Base-by-base conservation (phyloP, 2,329 filamentous ascomycete species). In the Trichoderma atroviride region DNA sequence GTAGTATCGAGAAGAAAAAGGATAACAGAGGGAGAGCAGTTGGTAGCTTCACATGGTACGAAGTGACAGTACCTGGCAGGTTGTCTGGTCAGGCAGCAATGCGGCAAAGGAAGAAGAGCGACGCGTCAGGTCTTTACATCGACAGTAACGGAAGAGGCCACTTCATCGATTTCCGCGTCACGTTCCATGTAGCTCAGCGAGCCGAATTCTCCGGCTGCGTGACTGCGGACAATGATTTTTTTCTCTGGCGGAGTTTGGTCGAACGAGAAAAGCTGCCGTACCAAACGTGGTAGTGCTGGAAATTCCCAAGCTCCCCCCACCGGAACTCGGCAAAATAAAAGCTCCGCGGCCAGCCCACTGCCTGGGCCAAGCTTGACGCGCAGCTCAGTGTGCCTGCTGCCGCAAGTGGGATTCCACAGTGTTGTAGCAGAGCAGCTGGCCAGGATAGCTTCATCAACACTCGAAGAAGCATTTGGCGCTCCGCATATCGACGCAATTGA, bases 331-430 rank as follows among this genome's bases (percentile, higher is more conserved):
- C 74, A 40, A 72, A 79, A 75, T 63, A 70, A 2, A 72, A 71
- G 33, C 24, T 70, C 77, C 77, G 77, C 53, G 53, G 50, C 53
- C 55, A 63, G 35, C 40, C 40, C 40, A 59, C 60, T 50, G 65
- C 66, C 66, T 69, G 56, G 68, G 61, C 71, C 69, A 71, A 79
- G 77, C 78, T 79, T 72, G 78, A 80, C 78, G 78, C 78, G 78
- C 78, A 80, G 78, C 78, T 79, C 74, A 75, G 74, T 71, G 77
- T 80, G 78, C 78, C 78, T 80, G 74, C 75, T 74, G 73, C 73
- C 71, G 73, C 73, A 43, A 47, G 64, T 67, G 71, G 74, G 64
- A 71, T 71, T 63, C 35, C 33, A 55, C 57, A 57, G 72, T 73
- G 75, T 74, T 74, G 74, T 74, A 76, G 77, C 76, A 76, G 72